Evolutionary conservation across 192 early-diverging fungal genomes (phyloP), one percentile per base, ranked within the genome.

Genomic region (Coemansia sp.): DNA sequence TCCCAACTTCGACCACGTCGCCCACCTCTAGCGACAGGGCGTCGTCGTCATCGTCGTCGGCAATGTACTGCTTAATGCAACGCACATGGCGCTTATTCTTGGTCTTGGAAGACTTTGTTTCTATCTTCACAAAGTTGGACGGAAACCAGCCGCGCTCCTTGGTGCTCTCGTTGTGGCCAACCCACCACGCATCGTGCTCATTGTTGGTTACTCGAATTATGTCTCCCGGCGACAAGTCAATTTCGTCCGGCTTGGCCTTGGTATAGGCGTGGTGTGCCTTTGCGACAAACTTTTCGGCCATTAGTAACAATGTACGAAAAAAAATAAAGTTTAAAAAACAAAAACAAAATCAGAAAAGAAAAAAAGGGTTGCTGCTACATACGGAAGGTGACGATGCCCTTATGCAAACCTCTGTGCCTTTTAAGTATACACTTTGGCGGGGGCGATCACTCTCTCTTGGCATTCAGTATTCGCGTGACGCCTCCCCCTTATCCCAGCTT

Each of bases 1-100:
- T 82, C 13, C 85, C 84, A 11, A 93, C 86, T 20, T 77, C 84
- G 22, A 93, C 81, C 41, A 81, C 67, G 38, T 91, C 89, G 64
- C 86, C 89, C 9, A 79, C 77, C 47, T 79, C 66, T 61, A 93
- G 79, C 57, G 81, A 72, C 65, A 93, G 24, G 52, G 22, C 22
- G 52, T 55, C 27, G 27, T 55, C 52, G 67, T 93, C 91, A 68
- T 90, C 91, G 20, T 88, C 85, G 62, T 87, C 86, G 38, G 88
- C 89, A 47, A 85, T 86, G 43, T 87, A 93, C 31, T 66, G 61
- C 72, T 77, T 69, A 46, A 71, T 47, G 1, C 76, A 52, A 41
- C 77, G 74, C 57, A 77, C 76, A 9, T 34, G 49, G 36, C 76
- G 72, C 63, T 66, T 77, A 34, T 59, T 40, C 73, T 78, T 78